Base-by-base conservation (phyloP, 352 stramenopile species). In the Achlya hypogyna region DNA sequence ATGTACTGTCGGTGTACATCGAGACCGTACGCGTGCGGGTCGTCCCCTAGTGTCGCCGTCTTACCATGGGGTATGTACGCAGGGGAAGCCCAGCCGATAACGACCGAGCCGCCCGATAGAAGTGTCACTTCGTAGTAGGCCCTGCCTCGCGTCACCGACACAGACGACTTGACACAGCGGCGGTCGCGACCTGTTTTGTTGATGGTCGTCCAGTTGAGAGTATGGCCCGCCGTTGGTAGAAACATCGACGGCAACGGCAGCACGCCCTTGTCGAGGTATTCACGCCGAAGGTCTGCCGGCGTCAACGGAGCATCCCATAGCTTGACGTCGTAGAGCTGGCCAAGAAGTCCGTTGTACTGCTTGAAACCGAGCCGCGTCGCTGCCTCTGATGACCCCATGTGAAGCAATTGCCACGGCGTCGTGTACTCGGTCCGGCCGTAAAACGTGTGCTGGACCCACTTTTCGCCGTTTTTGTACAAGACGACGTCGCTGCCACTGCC, bases 301-400 rank as follows among this genome's bases (percentile, higher is more conserved):
- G 34, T 35, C 22, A 88, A 69, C 0, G 76, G 72, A 1, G 79
- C 75, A 70, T 89, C 72, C 82, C 82, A 91, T 1, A 87, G 23
- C 0, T 78, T 74, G 54, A 88, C 69, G 69, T 91, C 80, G 25
- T 79, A 87, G 8, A 91, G 49, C 45, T 89, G 76, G 0, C 70
- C 59, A 8, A 14, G 31, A 5, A 64, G n/a, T 4, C 54, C 54
- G 25, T 3, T 38, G 23, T 38, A 53, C 16, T 23, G 38, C 35
- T 52, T 64, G 34, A 64, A 64, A 31, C 40, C 54, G 29, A 25
- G 23, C 22, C 54, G 35, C 1, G 10, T 18, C 3, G 34, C 32
- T 10, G 23, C 27, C 2, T 20, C 1, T 1, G 23, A 25, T 10
- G 45, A 38, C 3, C 54, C 54, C 54, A 35, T 52, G n/a, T 34